Evolutionary conservation across 805 yeast species (phyloP), one percentile per base, ranked within the genome.

Genomic region (Metschnikowia lachancei): DNA sequence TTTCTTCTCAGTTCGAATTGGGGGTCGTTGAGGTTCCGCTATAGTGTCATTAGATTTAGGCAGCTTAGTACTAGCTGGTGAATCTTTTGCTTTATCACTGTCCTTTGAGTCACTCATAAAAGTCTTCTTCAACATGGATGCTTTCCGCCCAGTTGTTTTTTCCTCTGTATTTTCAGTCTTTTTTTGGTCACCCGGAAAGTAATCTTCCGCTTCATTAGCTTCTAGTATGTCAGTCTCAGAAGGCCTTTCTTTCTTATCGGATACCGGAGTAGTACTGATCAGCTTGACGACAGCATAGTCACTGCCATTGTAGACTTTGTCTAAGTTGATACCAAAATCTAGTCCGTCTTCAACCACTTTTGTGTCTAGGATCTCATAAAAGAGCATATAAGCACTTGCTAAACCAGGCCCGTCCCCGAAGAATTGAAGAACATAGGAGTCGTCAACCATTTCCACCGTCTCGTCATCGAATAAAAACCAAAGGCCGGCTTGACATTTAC

Each of bases 401-500:
- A 88, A 75, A 7, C 95, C 94, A 2, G 87, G 85, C 3, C 85
- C 82, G 61, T 88, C 92, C 22, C 98, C 98, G 58, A 88, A 85
- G 59, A 91, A 94, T 56, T 85, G 78, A 63, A 82, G 75, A 3
- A 94, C 97, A 54, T 85, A 89, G 34, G 79, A 72, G 51, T 89
- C 96, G 54, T 84, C 89, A 9, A 94, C 90, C 13, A 85, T 70
- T 62, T 92, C 97, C 1, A 92, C 97, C 4, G 94, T 83, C 64
- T 94, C 98, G 63, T 94, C 99, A 63, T 94, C 99, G 67, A 87
- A 94, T 47, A 94, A 67, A 26, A 94, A 68, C 99, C 99, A 94
- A 0, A 96, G 91, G 34, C 80, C 78, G 18, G 77, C 74, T 44
- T 78, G 82, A 4, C 90, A 84, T 60, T 89, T 89, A 49, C 94